Evolutionary conservation across 2,329 filamentous ascomycete genomes (phyloP).

Genomic region (Colletotrichum godetiae): DNA sequence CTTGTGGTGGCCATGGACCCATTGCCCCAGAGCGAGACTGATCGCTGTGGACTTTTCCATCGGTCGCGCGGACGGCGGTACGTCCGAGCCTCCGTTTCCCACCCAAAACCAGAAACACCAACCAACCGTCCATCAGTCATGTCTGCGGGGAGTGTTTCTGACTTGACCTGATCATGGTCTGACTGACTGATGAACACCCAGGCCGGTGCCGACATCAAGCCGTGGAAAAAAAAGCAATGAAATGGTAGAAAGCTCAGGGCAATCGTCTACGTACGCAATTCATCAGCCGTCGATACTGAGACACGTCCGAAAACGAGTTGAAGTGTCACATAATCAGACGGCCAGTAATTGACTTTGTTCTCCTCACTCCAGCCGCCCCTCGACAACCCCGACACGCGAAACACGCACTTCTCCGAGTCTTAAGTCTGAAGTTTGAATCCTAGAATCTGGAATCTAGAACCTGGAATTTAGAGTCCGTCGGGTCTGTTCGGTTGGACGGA

Average conservation of each 20-base stretch:
- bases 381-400: neutral
- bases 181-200: neutral
- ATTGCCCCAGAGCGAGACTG: neutral
- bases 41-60: neutral
- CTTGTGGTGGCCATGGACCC: neutral
- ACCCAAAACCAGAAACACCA: neutral
- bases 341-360: conserved; percentile 14
- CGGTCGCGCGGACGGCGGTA: neutral
- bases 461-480: neutral
- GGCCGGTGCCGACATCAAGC: neutral
- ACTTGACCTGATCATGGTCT: neutral
- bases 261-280: conserved; percentile 10
- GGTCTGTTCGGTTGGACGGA: neutral
- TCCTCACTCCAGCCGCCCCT: neutral
- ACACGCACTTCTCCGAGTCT: conserved; percentile 7
- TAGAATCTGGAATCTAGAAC: neutral
- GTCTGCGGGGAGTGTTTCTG: neutral
- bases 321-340: conserved; percentile 27
- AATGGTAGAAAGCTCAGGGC: neutral
- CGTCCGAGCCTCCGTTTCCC: neutral
- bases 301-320: conserved; percentile 27
- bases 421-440: neutral
- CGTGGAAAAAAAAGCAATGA: neutral
- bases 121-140: neutral
- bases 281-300: conserved; percentile 21